Percentiles rank a stretch among this genome's conserved stretches.
phyloP scores from a whole-genome alignment of 1,284 basidiomycete genomes.

The Ustilago crameri region DNA sequence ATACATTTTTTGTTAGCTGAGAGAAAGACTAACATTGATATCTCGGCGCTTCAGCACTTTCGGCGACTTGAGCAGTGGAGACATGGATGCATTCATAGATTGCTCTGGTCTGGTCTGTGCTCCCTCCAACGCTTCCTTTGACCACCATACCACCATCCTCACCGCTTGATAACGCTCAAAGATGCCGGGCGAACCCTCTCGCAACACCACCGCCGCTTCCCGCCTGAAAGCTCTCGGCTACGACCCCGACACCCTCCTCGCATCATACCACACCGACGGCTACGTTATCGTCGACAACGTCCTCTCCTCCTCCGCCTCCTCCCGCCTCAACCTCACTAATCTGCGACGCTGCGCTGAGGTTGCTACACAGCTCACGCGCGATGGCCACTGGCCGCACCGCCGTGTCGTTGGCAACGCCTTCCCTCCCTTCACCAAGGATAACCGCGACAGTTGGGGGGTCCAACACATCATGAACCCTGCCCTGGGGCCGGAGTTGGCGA shows the following conservation, averaged over 20 bases:
- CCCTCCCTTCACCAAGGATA: constrained; percentile 76
- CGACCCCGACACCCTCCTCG: constrained; percentile 31
- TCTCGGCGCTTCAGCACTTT: no score
- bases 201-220: constrained; percentile 5
- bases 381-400: constrained; percentile 75
- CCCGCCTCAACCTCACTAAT: constrained; percentile 20
- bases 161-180: background rate
- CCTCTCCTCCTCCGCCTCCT: constrained; percentile 68
- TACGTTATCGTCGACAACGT: constrained; percentile 78
- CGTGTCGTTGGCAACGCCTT: constrained; percentile 84
- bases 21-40: no score
- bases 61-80: constrained; percentile 20
- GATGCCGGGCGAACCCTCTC: constrained; percentile 8
- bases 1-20: no score
- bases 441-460: constrained; percentile 76
- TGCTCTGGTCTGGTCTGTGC: no score
- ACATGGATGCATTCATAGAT: no score
- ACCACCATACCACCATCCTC: no score
- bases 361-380: constrained; percentile 74
- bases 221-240: constrained; percentile 28
- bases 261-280: constrained; percentile 75
- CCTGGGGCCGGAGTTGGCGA: constrained; percentile 71
- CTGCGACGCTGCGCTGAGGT: constrained; percentile 50
- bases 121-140: no score
- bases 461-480: constrained; percentile 72